Evolutionary conservation across 2,329 filamentous ascomycete genomes (phyloP).

Genomic region (Apiospora arundinis): DNA sequence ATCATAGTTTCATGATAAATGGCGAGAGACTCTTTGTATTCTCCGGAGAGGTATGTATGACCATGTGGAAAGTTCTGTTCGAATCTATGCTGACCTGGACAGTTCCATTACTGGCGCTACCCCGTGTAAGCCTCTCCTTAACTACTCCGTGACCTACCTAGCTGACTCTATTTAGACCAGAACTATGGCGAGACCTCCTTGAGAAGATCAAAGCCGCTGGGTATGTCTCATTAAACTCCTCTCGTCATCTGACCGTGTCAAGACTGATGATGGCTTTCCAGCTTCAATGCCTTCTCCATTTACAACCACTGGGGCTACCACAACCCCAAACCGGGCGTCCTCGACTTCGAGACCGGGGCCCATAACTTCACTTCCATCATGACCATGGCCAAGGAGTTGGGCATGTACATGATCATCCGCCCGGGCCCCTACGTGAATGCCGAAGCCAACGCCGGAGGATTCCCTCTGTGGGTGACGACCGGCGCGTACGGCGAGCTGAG

Average conservation of each 20-base stretch:
- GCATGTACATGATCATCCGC: slow-evolving; percentile 60
- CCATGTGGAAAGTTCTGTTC: background rate
- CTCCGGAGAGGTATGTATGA: slow-evolving; percentile 44
- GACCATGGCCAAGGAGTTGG: slow-evolving; percentile 58
- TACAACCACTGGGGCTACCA: slow-evolving; percentile 51
- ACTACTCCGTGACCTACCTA: background rate
- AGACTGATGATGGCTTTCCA: slow-evolving; percentile 30
- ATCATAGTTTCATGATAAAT: slow-evolving; percentile 49
- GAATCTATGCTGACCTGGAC: background rate
- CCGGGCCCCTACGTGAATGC: slow-evolving; percentile 70
- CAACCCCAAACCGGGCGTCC: slow-evolving; percentile 40
- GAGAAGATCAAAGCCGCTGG: slow-evolving; percentile 51
- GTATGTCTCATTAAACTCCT: slow-evolving; percentile 30
- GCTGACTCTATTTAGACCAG: slow-evolving; percentile 31
- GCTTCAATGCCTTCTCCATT: slow-evolving; percentile 51
- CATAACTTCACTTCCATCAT: slow-evolving; percentile 60
- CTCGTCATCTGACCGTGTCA: background rate
- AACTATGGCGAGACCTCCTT: slow-evolving; percentile 49
- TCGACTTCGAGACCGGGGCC: slow-evolving; percentile 59
- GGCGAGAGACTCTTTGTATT: slow-evolving; percentile 50
- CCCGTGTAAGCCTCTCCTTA: slow-evolving; percentile 42
- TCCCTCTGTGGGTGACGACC: slow-evolving; percentile 67
- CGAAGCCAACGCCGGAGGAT: slow-evolving; percentile 67
- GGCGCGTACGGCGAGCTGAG: slow-evolving; percentile 61
- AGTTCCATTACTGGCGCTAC: slow-evolving; percentile 51